Evolutionary conservation across 2,329 filamentous ascomycete genomes (phyloP), one percentile per base, ranked within the genome.

Genomic region (Aspergillus intermedius): DNA sequence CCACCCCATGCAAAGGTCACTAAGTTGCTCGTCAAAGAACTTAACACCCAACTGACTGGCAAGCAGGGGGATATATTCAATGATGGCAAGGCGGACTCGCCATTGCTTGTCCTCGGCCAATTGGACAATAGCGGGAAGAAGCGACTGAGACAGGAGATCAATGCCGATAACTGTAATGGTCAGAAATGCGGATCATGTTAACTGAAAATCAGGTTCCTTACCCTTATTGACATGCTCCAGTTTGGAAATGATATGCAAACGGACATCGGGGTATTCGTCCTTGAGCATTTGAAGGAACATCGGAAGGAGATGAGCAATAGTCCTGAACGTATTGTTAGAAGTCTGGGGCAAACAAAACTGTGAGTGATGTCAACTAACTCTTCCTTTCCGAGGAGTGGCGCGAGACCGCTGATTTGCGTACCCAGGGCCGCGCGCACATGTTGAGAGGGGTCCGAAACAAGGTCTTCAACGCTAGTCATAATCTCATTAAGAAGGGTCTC

Each of bases 221-320:
- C 88, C 88, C 74, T 96, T 88, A 74, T 98, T 98, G 56, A 98
- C 93, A 54, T 94, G 82, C 75, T 98, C 94, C 48, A 98, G 83
- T 74, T 98, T 98, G n/a, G 93, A 97, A 65, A 98, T 98, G 69
- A 98, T 98, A 74, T 98, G 95, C 51, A 98, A 83, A 54, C 93
- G 87, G 45, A 98, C 93, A 67, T 98, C 93, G 19, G 93, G 93
- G 71, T 96, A 97, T 66, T 98, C 93, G 63, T 98, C 93, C 79
- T 97, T 98, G 62, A 98, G 84, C 93, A 98, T 98, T 70, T 95
- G 88, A 47, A 98, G 79, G 73, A 98, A 97, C 91, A 98, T 98
- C 47, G 93, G 93, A 41, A 98, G 81, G 41, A 98, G 83, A 68
- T 98, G 93, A 60, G 93, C 86, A 58, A 95, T 97, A 25, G 93